Evolutionary conservation across 140 eudicot species (phyloP).

Genomic region (Senecio squalidus): DNA sequence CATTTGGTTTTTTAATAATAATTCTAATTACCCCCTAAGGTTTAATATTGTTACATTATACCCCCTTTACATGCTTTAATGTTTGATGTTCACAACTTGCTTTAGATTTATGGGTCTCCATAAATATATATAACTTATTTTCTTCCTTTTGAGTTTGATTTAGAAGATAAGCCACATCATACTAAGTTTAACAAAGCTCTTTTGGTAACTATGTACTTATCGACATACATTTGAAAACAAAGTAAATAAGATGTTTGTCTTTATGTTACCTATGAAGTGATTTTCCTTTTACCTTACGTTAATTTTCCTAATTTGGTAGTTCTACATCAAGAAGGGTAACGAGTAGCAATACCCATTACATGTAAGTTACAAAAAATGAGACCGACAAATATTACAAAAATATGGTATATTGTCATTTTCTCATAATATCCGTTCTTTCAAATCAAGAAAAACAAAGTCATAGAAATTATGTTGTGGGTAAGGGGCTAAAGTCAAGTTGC

Average conservation of each 20-base stretch:
- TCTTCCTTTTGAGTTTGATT: too few relatives aligned
- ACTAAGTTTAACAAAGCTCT: too few relatives aligned
- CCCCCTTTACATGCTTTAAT: background rate
- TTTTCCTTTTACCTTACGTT: too few relatives aligned
- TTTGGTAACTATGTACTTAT: too few relatives aligned
- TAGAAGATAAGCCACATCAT: too few relatives aligned
- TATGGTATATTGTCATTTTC: background rate
- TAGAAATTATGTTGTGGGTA: background rate
- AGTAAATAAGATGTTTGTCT: too few relatives aligned
- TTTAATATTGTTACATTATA: background rate
- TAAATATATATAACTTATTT: too few relatives aligned
- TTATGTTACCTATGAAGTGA: too few relatives aligned
- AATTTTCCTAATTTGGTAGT: too few relatives aligned
- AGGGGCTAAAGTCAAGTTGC: conserved; percentile 14
- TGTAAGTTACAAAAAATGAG: background rate
- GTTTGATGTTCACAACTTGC: background rate
- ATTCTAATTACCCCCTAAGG: conserved; percentile 2
- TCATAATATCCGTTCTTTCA: background rate
- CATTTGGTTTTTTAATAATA: background rate
- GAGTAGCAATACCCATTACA: background rate
- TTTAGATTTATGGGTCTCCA: too few relatives aligned
- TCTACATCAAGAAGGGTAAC: background rate
- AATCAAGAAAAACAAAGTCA: conserved; percentile 7
- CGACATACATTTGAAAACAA: too few relatives aligned
- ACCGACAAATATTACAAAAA: background rate